phyloP scores from a whole-genome alignment of 1,284 basidiomycete species.

The Microbotryum intermedium region DNA sequence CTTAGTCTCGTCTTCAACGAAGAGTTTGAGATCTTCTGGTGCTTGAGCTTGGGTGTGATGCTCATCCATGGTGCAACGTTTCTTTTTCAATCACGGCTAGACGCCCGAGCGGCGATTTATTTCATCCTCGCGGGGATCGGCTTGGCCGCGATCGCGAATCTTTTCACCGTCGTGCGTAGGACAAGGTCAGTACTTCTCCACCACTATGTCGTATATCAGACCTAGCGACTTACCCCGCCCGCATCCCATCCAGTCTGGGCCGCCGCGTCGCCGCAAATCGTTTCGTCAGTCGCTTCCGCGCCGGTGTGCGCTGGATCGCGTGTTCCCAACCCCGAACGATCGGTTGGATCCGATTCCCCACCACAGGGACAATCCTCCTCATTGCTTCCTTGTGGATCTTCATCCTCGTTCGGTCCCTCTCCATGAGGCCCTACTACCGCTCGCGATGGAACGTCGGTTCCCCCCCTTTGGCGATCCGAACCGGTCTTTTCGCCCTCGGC shows the following conservation, averaged over 20 bases:
- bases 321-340: slow-evolving; percentile 27
- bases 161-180: background rate
- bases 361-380: slow-evolving; percentile 36
- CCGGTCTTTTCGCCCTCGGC: slow-evolving; percentile 31
- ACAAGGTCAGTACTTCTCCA: slow-evolving; percentile 2
- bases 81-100: background rate
- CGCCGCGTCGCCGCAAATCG: background rate
- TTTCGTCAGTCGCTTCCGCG: background rate
- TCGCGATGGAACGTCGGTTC: slow-evolving; percentile 39
- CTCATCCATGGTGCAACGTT: background rate
- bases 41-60: too few relatives aligned
- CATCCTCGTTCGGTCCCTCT: slow-evolving; percentile 38
- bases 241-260: background rate
- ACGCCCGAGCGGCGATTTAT: slow-evolving; percentile 31
- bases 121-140: slow-evolving; percentile 29
- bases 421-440: slow-evolving; percentile 40
- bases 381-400: slow-evolving; percentile 38
- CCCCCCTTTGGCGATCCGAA: slow-evolving; percentile 41
- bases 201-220: background rate
- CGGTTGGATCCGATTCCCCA: slow-evolving; percentile 39
- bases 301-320: slow-evolving; percentile 16
- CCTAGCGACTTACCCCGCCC: background rate
- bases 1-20: background rate
- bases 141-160: slow-evolving; percentile 14
- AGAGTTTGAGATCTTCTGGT: background rate